Conservation (phyloP, 345 rosid species). For the Excoecaria cochinchinensis region DNA sequence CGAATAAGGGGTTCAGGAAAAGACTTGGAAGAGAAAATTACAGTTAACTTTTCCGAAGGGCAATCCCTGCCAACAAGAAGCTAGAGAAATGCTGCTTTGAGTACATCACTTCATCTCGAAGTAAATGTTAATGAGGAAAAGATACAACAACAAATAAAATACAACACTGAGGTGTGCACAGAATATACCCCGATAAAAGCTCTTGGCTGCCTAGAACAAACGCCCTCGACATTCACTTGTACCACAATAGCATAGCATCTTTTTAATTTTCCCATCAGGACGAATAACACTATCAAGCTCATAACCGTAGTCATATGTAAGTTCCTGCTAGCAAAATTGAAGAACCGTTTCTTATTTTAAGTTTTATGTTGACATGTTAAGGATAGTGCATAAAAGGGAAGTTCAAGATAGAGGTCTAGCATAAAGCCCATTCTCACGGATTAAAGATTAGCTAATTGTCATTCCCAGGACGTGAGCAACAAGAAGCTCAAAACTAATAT, state of each 20-base stretch:
- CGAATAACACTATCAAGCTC: conserved; percentile 24
- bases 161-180: background rate
- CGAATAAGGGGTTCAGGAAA: background rate
- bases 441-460: background rate
- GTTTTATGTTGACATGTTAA: background rate
- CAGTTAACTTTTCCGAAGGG: background rate
- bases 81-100: background rate
- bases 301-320: conserved; percentile 30
- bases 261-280: conserved; percentile 25
- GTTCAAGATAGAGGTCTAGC: background rate
- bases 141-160: background rate
- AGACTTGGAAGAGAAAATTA: background rate
- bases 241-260: conserved; percentile 22
- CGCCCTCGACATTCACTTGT: conserved; percentile 23
- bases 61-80: background rate
- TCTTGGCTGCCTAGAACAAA: conserved; percentile 9
- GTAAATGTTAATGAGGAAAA: background rate
- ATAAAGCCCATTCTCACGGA: background rate
- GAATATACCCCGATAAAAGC: background rate
- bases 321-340: conserved; percentile 23
- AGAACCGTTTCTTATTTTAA: background rate
- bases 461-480: too few species aligned
- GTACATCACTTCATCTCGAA: background rate
- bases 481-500: background rate
- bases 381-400: background rate